phyloP scores from a whole-genome alignment of 2,329 filamentous ascomycete species.

The Colletotrichum liriopes region DNA sequence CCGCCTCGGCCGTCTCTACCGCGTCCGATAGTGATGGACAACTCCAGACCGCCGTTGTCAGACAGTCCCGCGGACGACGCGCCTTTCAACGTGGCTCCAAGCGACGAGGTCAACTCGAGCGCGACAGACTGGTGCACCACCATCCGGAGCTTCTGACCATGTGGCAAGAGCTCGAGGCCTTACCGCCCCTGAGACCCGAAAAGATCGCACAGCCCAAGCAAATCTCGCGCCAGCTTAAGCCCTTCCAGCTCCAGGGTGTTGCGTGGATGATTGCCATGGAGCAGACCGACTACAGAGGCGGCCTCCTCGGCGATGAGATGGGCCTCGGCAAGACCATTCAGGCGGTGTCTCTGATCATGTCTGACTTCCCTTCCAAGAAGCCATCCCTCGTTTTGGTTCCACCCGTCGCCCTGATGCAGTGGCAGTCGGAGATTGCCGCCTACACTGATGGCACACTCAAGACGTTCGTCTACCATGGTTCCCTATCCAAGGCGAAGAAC shows the following conservation, averaged over 20 bases:
- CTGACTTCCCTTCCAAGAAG: conserved; percentile 85
- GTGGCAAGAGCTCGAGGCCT: conserved; percentile 83
- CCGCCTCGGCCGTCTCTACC: conserved; percentile 14
- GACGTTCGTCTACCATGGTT: conserved; percentile 91
- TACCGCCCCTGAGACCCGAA: conserved; percentile 75
- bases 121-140: conserved; percentile 78
- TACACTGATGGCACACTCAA: conserved; percentile 92
- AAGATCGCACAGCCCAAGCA: conserved; percentile 79
- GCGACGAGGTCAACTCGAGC: conserved; percentile 61
- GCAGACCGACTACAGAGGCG: conserved; percentile 86
- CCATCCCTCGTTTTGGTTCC: conserved; percentile 92
- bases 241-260: conserved; percentile 93
- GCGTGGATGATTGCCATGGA: conserved; percentile 97
- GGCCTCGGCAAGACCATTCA: conserved; percentile 99
- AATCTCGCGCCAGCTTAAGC: conserved; percentile 89
- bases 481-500: conserved; percentile 85
- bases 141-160: conserved; percentile 88
- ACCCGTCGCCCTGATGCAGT: conserved; percentile 95
- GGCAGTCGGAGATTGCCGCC: conserved; percentile 85
- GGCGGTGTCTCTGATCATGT: conserved; percentile 98
- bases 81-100: conserved; percentile 49
- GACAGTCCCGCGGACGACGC: conserved; percentile 51
- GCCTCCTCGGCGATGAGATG: conserved; percentile 97
- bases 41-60: conserved; percentile 24
- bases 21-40: conserved; percentile 8